phyloP scores from a whole-genome alignment of 2,329 filamentous ascomycete genomes.

The Biscogniauxia sp. region DNA sequence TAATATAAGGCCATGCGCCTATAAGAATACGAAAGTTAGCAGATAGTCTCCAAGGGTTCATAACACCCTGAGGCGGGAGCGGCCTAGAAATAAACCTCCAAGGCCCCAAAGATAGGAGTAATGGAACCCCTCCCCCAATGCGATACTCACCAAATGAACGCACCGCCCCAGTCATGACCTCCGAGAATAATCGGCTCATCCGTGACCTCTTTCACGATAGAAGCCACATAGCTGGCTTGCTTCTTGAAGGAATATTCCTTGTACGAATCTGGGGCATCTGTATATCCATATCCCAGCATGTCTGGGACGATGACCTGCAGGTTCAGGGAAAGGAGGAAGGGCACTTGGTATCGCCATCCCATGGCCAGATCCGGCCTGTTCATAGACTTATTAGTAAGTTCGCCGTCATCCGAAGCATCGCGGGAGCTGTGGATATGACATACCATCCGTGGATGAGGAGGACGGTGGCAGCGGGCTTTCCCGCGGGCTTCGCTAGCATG shows the following conservation, averaged over 20 bases:
- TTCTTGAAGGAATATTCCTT: conserved; percentile 69
- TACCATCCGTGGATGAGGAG: conserved; percentile 41
- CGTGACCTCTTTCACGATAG: conserved; percentile 59
- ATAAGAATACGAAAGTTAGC: background rate
- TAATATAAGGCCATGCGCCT: conserved; percentile 68
- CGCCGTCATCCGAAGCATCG: background rate
- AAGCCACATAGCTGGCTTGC: conserved; percentile 71
- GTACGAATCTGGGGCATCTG: conserved; percentile 63
- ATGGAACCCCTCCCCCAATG: background rate
- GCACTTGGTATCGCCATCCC: conserved; percentile 89
- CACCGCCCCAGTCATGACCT: conserved; percentile 91
- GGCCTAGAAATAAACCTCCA: background rate
- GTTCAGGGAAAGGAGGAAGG: conserved; percentile 66
- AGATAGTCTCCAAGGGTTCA: background rate
- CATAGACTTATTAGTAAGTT: conserved; percentile 37
- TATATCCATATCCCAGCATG: conserved; percentile 81
- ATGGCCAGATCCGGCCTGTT: conserved; percentile 83
- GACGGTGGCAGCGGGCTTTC: conserved; percentile 46
- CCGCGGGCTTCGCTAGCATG: conserved; percentile 51
- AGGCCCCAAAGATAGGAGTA: no score
- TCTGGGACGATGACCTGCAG: conserved; percentile 82
- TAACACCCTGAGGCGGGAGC: background rate
- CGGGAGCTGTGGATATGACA: background rate
- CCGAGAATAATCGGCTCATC: conserved; percentile 69
- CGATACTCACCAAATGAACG: conserved; percentile 57